Evolutionary conservation across 345 rosid genomes (phyloP), one percentile per base, ranked within the genome.

Genomic region (Hevea brasiliensis): DNA sequence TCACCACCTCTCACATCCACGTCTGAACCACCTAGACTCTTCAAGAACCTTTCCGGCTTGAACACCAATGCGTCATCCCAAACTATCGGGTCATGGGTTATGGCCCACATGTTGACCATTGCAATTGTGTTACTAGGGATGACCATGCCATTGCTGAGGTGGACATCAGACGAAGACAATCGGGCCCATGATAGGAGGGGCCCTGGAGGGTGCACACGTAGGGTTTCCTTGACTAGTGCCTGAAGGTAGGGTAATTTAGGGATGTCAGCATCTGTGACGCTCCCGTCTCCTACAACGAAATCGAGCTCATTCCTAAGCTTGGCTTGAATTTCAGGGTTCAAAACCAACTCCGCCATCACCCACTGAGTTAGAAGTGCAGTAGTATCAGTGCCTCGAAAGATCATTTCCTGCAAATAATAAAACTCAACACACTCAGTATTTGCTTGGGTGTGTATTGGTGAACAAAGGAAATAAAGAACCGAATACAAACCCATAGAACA

Each of bases 21-120:
- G 24, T 83, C 84, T 6, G 26, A 56, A 24, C 79, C 80, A 11
- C 82, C 84, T 23, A 32, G 60, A 9, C 53, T 42, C 55, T 72
- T 68, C 60, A 84, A 6, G 72, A 84, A 85, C 75, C 88, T 80
- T 53, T 84, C 87, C 0, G 91, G 88, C 65, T 57, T 54, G 56
- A 88, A 88, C 45, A 3, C 74, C 2, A 29, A 24, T 1, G 89
- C 82, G 9, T 84, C 82, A 18, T 74, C 65, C 89, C 91, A 88
- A 5, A 84, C 41, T 8, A 53, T 53, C 2, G 83, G 87, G 76
- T 88, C 85, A 27, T 82, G 89, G 41, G 89, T 81, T 42, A 88
- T 85, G 74, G 88, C 87, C 89, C 88, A 85, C 88, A 85, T 88
- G 80, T 84, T 85, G 70, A 88, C 84, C 88, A 84, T 85, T 42